Conservation (phyloP, 345 rosid genomes). For the Arabidopsis suecica region DNA sequence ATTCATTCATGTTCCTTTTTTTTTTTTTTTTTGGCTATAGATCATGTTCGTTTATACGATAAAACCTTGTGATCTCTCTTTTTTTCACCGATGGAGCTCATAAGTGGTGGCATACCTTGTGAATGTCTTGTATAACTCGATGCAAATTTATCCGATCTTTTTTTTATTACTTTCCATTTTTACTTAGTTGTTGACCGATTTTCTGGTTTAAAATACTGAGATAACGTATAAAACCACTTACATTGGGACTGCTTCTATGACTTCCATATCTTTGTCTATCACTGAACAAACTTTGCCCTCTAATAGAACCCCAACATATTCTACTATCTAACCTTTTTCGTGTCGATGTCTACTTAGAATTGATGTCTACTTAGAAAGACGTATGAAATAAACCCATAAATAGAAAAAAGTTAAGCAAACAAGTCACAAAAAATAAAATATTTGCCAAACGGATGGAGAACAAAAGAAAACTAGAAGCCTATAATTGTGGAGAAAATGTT, state of each 20-base stretch:
- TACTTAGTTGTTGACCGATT: neutral
- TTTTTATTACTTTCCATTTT: neutral
- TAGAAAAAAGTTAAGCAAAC: neutral
- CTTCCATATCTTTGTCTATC: neutral
- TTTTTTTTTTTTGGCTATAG: too few relatives aligned
- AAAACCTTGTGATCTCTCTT: neutral
- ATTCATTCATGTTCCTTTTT: neutral
- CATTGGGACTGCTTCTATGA: neutral
- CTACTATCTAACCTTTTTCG: slow-evolving; percentile 6
- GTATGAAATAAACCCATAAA: neutral
- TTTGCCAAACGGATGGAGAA: neutral
- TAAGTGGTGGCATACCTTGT: neutral
- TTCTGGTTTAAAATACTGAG: neutral
- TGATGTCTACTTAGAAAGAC: neutral
- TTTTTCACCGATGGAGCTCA: neutral
- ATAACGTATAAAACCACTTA: neutral
- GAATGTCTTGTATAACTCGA: neutral
- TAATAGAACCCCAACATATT: neutral
- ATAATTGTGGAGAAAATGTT: neutral
- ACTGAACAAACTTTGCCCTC: neutral
- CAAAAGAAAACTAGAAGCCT: neutral
- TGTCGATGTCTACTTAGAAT: neutral
- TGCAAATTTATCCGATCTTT: neutral
- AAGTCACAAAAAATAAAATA: neutral
- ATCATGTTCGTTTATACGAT: neutral